Evolutionary conservation across 768 basidiomycete genomes (phyloP).

Genomic region (Multifurca ochricompacta): DNA sequence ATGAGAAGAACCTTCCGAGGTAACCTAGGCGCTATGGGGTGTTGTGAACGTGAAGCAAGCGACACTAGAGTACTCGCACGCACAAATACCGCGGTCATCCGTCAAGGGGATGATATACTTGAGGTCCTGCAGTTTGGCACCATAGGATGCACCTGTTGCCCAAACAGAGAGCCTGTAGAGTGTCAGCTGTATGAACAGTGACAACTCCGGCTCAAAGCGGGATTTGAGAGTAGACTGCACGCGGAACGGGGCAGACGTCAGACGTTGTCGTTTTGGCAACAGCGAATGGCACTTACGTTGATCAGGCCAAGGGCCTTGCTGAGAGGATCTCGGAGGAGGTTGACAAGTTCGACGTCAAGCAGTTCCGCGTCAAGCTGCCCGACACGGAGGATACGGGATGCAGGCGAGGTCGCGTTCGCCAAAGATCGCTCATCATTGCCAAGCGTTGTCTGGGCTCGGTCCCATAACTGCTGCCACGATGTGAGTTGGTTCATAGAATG

Average conservation of each 20-base stretch:
- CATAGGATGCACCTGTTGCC: slow-evolving; percentile 74
- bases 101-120: slow-evolving; percentile 39
- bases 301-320: slow-evolving; percentile 59
- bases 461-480: slow-evolving; percentile 60
- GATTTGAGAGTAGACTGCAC: slow-evolving; percentile 48
- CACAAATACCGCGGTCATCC: slow-evolving; percentile 1
- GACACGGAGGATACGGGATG: slow-evolving; percentile 56
- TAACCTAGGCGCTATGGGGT: slow-evolving; percentile 50
- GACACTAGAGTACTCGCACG: slow-evolving; percentile 12
- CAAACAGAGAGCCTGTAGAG: slow-evolving; percentile 82
- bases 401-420: slow-evolving; percentile 22
- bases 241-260: slow-evolving; percentile 1
- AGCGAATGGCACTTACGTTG: slow-evolving; percentile 40
- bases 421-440: slow-evolving; percentile 39
- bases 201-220: slow-evolving; percentile 68
- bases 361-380: slow-evolving; percentile 88
- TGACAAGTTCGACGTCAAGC: slow-evolving; percentile 80
- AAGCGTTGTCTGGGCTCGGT: slow-evolving; percentile 48
- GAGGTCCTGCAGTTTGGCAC: slow-evolving; percentile 74
- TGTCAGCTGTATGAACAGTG: slow-evolving; percentile 56
- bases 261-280: background rate
- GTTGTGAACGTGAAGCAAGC: slow-evolving; percentile 1
- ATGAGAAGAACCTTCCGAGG: slow-evolving; percentile 52
- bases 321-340: slow-evolving; percentile 77
- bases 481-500: slow-evolving; percentile 11